These are phyloP conservation scores for Paraleonurus japonicus DNA, from an alignment of 257 asterid species.

Conservation along the genomic window DNA sequence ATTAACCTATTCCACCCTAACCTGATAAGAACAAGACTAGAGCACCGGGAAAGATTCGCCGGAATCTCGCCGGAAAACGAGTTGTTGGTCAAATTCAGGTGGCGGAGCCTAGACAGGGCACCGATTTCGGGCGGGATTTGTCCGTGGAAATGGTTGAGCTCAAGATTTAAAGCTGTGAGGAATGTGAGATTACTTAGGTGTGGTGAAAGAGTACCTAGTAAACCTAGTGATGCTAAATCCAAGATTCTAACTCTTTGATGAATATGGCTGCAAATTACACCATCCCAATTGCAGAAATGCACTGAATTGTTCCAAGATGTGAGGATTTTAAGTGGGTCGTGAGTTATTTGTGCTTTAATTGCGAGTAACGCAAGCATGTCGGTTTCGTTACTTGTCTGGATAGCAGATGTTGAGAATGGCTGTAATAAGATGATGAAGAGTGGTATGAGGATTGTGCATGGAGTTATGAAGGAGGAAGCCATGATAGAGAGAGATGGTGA, in stretches of 20 bases:
- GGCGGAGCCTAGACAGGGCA: constrained; percentile 16
- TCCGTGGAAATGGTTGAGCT: constrained; percentile 24
- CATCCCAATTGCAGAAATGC: constrained; percentile 25
- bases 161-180: constrained; percentile 19
- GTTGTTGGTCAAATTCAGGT: constrained; percentile 27
- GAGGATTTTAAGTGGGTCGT: constrained; percentile 19
- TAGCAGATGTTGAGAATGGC: background rate
- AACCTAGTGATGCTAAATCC: background rate
- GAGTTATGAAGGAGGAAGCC: constrained; percentile 6
- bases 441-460: background rate
- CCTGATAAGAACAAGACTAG: constrained; percentile 13
- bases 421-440: constrained; percentile 5
- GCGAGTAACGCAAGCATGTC: constrained; percentile 29
- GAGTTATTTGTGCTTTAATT: constrained; percentile 19
- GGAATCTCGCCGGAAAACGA: constrained; percentile 28
- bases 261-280: constrained; percentile 13
- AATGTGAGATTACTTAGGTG: constrained; percentile 20
- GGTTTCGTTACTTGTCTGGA: constrained; percentile 1
- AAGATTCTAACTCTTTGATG: constrained; percentile 17
- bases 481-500: background rate
- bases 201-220: constrained; percentile 23
- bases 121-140: constrained; percentile 24
- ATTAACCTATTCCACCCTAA: constrained; percentile 23
- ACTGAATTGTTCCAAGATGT: constrained; percentile 21
- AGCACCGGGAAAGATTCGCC: constrained; percentile 22